phyloP scores from a whole-genome alignment of 164 flowering plant genomes.

The Euptelea pleiosperma region DNA sequence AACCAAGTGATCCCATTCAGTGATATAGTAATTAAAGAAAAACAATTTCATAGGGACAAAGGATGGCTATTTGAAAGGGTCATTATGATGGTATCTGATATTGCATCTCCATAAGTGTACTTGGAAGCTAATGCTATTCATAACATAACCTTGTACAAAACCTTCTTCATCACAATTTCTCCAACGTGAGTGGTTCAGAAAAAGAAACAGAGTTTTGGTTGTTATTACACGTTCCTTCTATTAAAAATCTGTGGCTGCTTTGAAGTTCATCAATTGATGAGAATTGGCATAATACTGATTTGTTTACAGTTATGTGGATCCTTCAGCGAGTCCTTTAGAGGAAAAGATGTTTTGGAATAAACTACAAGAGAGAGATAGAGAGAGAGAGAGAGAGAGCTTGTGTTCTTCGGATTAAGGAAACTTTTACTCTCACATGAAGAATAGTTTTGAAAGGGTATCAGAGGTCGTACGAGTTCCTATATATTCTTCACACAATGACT shows the following conservation, averaged over 20 bases:
- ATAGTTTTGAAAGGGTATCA: too few relatives aligned
- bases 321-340: not conserved
- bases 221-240: not conserved
- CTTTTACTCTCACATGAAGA: not conserved
- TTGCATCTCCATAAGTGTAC: not conserved
- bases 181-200: not conserved
- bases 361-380: not conserved
- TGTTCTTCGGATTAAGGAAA: too few relatives aligned
- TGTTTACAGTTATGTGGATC: not conserved
- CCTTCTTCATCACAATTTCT: not conserved
- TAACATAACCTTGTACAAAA: too few relatives aligned
- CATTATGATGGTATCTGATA: not conserved
- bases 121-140: too few relatives aligned
- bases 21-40: not conserved
- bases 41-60: too few relatives aligned
- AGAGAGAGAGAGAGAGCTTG: not conserved
- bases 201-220: not conserved
- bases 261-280: not conserved
- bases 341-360: not conserved
- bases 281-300: not conserved
- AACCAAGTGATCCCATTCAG: slow-evolving; percentile 1
- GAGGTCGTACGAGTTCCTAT: too few relatives aligned
- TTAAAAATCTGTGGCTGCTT: not conserved
- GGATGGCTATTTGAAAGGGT: not conserved
- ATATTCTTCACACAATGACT: too few relatives aligned